Conservation (phyloP, 2,329 filamentous ascomycete species). For the Aspergillus hortae region DNA sequence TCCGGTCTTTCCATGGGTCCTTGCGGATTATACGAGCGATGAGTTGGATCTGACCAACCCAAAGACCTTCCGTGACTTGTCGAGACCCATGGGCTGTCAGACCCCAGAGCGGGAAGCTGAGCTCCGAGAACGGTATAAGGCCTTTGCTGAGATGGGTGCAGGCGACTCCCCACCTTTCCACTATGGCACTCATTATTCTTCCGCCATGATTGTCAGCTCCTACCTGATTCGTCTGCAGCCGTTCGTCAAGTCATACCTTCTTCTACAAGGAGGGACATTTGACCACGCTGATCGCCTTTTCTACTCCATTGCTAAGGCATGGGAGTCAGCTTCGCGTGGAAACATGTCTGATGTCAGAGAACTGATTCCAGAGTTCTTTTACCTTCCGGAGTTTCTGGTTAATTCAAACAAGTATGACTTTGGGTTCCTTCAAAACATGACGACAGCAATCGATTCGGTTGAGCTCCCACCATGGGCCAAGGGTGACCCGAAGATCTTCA, state of each 20-base stretch:
- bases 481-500: conserved; percentile 91
- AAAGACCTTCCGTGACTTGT: conserved; percentile 81
- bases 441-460: conserved; percentile 77
- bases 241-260: conserved; percentile 91
- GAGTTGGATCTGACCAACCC: conserved; percentile 85
- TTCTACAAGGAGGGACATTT: conserved; percentile 92
- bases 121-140: conserved; percentile 79
- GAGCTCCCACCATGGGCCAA: conserved; percentile 95
- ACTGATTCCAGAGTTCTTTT: conserved; percentile 95
- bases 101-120: conserved; percentile 70
- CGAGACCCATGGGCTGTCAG: conserved; percentile 95
- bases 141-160: conserved; percentile 87
- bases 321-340: conserved; percentile 81
- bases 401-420: conserved; percentile 96
- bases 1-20: conserved; percentile 94
- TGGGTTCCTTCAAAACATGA: conserved; percentile 76
- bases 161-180: conserved; percentile 75
- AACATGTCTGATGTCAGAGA: conserved; percentile 95
- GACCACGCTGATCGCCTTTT: conserved; percentile 95
- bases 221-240: conserved; percentile 93
- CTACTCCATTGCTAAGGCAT: conserved; percentile 85
- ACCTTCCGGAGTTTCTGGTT: conserved; percentile 87
- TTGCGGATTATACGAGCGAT: conserved; percentile 92
- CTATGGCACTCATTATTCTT: conserved; percentile 98
- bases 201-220: conserved; percentile 96